Base-by-base conservation (phyloP, 306 rosid genomes). In the Vigna hirtella region DNA sequence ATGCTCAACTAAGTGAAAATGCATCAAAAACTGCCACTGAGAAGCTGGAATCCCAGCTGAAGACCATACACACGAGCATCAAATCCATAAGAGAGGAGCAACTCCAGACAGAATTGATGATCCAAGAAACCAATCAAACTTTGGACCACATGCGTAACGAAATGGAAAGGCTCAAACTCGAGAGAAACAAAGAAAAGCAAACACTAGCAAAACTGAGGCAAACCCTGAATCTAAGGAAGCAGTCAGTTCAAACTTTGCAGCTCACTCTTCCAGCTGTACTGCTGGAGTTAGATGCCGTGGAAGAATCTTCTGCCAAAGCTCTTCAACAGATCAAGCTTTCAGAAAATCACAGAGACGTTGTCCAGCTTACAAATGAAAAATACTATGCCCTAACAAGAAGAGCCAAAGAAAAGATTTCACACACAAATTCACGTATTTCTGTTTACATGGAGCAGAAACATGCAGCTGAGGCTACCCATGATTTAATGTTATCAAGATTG, bases 261-360 rank as follows among this genome's bases (percentile, higher is more conserved):
- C 87, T 89, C 74, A 68, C 77, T 9, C 72, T 87, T 61, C 77
- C 59, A 57, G 93, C 93, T n/a, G 76, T 59, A 11, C 58, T 15
- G 28, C 69, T 91, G 6, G 96, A 91, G 59, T 73, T 73, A 7
- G 82, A 84, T 43, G 87, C 90, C 2, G 53, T 74, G 56, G 77
- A 56, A 51, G 73, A 77, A 71, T 91, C 96, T 18, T 67, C 45
- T 22, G 85, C 81, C 1, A 73, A 72, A 78, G 83, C 87, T 26
- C 73, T 87, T 74, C 69, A 50, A 22, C 79, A 77, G 77, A 74
- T 86, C 56, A 72, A 76, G 11, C 79, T 62, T 74, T 66, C 83
- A 53, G 76, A 85, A 64, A 70, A 55, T 73, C 74, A 49, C 16
- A 62, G 59, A 17, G 59, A 79, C 7, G 66, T 18, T 14, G 49